Evolutionary conservation across 331 rosid species (phyloP).

Genomic region (Prunus yedoensis): DNA sequence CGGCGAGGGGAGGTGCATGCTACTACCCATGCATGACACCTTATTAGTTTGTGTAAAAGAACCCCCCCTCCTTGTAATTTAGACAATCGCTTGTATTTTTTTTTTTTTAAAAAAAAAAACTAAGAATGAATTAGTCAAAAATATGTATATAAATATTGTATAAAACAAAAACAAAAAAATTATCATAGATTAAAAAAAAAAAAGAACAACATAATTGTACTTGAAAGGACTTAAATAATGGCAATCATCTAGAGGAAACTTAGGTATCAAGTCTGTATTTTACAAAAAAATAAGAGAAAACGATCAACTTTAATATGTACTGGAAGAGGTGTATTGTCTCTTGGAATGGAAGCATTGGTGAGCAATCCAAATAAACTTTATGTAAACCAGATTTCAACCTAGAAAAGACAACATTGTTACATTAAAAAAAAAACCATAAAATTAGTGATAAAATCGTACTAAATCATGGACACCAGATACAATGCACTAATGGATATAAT

Average conservation of each 20-base stretch:
- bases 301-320: not conserved
- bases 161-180: not conserved
- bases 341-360: conserved; percentile 2
- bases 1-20: too few species aligned
- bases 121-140: too few species aligned
- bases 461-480: conserved; percentile 27
- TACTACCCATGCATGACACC: too few species aligned
- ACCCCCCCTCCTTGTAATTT: too few species aligned
- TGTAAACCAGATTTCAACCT: conserved; percentile 2
- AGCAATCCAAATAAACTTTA: conserved; percentile 12
- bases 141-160: too few species aligned
- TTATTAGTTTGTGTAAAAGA: too few species aligned
- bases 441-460: conserved; percentile 10
- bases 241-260: not conserved
- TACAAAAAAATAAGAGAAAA: not conserved
- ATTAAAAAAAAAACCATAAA: not conserved
- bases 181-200: not conserved
- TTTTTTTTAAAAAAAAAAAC: too few species aligned
- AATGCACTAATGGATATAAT: conserved; percentile 36
- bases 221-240: not conserved
- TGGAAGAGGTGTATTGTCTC: conserved; percentile 4
- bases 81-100: too few species aligned
- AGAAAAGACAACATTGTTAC: conserved; percentile 5
- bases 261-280: not conserved
- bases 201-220: not conserved